Evolutionary conservation across 768 basidiomycete genomes (phyloP).

Genomic region (Russula vinacea): DNA sequence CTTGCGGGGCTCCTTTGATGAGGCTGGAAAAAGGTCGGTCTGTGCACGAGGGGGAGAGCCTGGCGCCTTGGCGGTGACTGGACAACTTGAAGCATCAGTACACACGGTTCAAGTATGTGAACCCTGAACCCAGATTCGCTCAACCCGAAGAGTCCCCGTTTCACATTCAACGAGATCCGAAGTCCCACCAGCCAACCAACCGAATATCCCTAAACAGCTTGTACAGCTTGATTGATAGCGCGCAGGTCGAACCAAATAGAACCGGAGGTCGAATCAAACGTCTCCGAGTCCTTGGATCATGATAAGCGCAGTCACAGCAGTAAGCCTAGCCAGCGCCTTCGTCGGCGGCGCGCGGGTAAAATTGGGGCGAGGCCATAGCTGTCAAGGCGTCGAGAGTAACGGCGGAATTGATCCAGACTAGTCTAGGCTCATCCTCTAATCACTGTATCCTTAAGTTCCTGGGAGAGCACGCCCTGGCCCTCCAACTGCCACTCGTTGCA

Average conservation of each 20-base stretch:
- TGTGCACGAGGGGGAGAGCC: neutral
- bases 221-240: neutral
- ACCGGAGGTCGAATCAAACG: neutral
- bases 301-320: neutral
- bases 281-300: too few species aligned
- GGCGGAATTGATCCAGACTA: neutral
- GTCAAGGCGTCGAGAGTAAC: neutral
- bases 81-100: neutral
- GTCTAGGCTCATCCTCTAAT: neutral
- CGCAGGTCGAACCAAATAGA: slow-evolving; percentile 3
- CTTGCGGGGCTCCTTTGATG: neutral
- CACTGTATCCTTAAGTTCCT: neutral
- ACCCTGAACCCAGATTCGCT: slow-evolving; percentile 1
- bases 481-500: neutral
- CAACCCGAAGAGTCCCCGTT: neutral
- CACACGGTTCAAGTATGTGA: slow-evolving; percentile 4
- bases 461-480: neutral
- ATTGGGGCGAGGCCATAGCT: neutral
- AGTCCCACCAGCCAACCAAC: neutral
- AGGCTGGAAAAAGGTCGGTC: neutral
- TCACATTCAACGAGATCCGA: slow-evolving; percentile 1
- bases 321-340: neutral
- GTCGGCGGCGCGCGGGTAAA: neutral
- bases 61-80: slow-evolving; percentile 3
- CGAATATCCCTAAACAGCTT: neutral